phyloP scores from a whole-genome alignment of 2,329 filamentous ascomycete genomes.

The Gliomastix tumulicola region DNA sequence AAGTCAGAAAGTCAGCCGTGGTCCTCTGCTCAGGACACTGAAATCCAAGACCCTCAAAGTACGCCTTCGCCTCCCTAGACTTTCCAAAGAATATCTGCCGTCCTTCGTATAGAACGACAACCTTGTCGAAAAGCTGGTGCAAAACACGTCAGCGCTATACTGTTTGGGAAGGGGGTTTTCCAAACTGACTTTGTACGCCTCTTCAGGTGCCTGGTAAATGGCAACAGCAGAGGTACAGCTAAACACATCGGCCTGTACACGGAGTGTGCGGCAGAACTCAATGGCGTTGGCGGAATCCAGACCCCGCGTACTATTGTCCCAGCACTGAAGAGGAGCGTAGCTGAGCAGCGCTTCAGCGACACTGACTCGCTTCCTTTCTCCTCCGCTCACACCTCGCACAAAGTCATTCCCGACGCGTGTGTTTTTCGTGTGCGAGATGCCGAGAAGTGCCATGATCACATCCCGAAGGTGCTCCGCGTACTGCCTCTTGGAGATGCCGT shows the following conservation, averaged over 20 bases:
- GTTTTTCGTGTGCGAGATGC: constrained; percentile 46
- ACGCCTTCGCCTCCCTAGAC: constrained; percentile 50
- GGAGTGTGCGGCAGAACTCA: constrained; percentile 44
- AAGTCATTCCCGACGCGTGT: constrained; percentile 47
- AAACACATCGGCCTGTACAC: constrained; percentile 37
- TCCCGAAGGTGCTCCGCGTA: constrained; percentile 44
- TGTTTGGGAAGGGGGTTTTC: constrained; percentile 40
- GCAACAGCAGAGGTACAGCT: constrained; percentile 39
- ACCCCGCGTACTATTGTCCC: constrained; percentile 42
- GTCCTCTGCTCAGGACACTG: constrained; percentile 60
- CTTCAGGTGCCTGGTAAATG: constrained; percentile 49
- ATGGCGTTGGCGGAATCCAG: constrained; percentile 45
- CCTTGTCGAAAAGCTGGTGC: constrained; percentile 45
- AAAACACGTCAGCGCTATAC: not conserved
- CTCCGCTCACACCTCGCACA: constrained; percentile 43
- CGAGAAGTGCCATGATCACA: constrained; percentile 46
- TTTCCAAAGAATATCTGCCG: constrained; percentile 57
- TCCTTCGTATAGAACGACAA: constrained; percentile 56
- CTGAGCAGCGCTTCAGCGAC: constrained; percentile 18
- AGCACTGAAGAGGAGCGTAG: constrained; percentile 15
- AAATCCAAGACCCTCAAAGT: constrained; percentile 62
- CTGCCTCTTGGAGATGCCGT: constrained; percentile 28
- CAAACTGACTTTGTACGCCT: constrained; percentile 51
- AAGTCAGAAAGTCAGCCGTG: constrained; percentile 65
- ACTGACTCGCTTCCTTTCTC: constrained; percentile 34